Evolutionary conservation across 805 yeast species (phyloP), one percentile per base, ranked within the genome.

Genomic region (Kodamaea neixiangensis): DNA sequence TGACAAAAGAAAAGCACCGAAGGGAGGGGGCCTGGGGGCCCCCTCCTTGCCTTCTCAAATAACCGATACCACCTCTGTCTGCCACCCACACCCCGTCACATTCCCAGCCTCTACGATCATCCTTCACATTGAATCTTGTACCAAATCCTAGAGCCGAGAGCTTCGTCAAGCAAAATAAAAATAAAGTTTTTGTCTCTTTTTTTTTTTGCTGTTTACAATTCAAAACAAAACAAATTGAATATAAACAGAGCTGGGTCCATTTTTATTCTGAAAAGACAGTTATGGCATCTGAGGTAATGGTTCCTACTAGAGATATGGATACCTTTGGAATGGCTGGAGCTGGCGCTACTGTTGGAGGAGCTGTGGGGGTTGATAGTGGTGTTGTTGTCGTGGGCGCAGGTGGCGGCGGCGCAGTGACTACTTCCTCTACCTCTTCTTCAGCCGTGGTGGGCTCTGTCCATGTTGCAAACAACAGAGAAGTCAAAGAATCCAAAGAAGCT

Each of bases 191-290:
- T 37, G 41, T 47, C 41, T 46, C 25, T 46, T 46, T 46, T 35
- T 47, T 39, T 40, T 47, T 33, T 17, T 13, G 22, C 40, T 48
- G 51, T 48, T 48, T 48, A 44, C 47, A 48, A 38, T 48, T 47
- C 42, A 31, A 22, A 43, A 31, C 22, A 37, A 43, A 41, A 48
- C 43, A 48, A 41, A 40, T 34, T 37, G 49, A 37, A 45, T 35
- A 45, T 37, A 45, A 45, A 45, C 48, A 45, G 35, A 37, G 41
- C 37, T 40, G 19, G 42, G 31, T 37, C 20, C 35, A 29, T 45
- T 45, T 45, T 45, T 25, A 17, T 25, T 42, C 19, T 31, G 10
- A 7, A 5, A 25, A 17, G 29, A 45, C 37, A 45, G 42, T 20
- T 17, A 45, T 45, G 48, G 48, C 48, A 20, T 45, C 48, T 19